Evolutionary conservation across 2,329 filamentous ascomycete species (phyloP), one percentile per base, ranked within the genome.

Genomic region (Fusarium continuum): DNA sequence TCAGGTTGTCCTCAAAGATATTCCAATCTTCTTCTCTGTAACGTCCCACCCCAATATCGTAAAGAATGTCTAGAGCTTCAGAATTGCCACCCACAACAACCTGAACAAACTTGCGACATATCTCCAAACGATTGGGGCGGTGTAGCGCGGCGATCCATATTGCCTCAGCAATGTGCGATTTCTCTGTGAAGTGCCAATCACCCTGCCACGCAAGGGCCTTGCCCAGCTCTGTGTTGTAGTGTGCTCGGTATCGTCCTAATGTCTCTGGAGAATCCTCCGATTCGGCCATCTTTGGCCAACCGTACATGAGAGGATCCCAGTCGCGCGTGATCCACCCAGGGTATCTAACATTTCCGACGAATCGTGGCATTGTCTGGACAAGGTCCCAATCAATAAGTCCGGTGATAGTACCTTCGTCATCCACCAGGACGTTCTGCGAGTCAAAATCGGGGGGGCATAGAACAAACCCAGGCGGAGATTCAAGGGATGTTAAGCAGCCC

Each of bases 271-370:
- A 53, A 8, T 55, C 38, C 9, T 53, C 52, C n/a, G 13, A 19
- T n/a, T n/a, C n/a, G n/a, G n/a, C n/a, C n/a, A 14, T 19, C 23
- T 17, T 25, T 8, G 53, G 53, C 40, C 39, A 55, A 20, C 25
- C 47, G 26, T 55, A 55, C 52, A 55, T 55, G 4, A 44, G 16
- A 22, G 38, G 48, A 9, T 55, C 47, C 48, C 53, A 46, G 32
- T 56, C 53, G 0, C 48, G 35, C 0, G 53, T 55, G 11, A 54
- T 1, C 38, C 38, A 55, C 17, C 25, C 34, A 8, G 54, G 40
- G 8, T 55, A 55, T 8, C 0, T 0, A 4, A 34, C 26, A 9
- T 47, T 47, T 0, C 54, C 49, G 4, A 20, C 20, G 0, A 39
- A 38, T 13, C 31, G 40, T 7, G 38, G 48, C 0, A 48, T 0